Evolutionary conservation across 805 yeast species (phyloP).

Genomic region (Starmera amethionina): DNA sequence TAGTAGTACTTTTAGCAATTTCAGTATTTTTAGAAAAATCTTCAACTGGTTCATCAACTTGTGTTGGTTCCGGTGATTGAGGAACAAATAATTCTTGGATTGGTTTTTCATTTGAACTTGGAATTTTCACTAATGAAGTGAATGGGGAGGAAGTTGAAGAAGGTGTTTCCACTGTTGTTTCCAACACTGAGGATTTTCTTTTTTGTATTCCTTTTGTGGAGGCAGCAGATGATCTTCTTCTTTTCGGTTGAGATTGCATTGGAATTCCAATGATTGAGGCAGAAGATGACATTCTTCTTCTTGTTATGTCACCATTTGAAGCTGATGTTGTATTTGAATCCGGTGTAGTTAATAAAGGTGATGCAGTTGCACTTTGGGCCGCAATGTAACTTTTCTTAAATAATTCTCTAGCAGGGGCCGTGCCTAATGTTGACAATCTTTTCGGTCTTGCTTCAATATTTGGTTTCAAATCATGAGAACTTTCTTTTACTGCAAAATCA

Average conservation of each 20-base stretch:
- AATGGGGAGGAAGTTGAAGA: background rate
- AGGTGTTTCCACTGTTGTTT: background rate
- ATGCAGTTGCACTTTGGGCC: background rate
- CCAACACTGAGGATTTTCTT: slow-evolving; percentile 3
- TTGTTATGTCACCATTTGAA: slow-evolving; percentile 13
- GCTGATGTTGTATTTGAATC: slow-evolving; percentile 16
- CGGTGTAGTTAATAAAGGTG: background rate
- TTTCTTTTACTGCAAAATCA: background rate
- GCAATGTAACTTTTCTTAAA: slow-evolving; percentile 17
- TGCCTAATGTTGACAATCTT: slow-evolving; percentile 29
- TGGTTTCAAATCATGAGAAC: slow-evolving; percentile 6
- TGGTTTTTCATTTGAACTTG: slow-evolving; percentile 9
- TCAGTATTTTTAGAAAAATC: slow-evolving; percentile 6
- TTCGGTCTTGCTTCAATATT: slow-evolving; percentile 15
- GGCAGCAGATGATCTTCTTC: slow-evolving; percentile 7
- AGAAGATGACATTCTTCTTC: slow-evolving; percentile 18
- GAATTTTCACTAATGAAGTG: slow-evolving; percentile 3
- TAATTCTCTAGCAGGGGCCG: slow-evolving; percentile 22
- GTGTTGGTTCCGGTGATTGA: slow-evolving; percentile 8
- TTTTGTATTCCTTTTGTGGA: slow-evolving; percentile 1
- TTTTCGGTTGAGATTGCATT: slow-evolving; percentile 1
- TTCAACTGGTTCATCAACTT: background rate
- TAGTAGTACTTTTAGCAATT: background rate
- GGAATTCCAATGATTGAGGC: slow-evolving; percentile 16
- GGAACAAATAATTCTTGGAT: slow-evolving; percentile 10